Conservation (phyloP, 371 early-diverging fungal genomes). For the Actinomortierella wolfii region DNA sequence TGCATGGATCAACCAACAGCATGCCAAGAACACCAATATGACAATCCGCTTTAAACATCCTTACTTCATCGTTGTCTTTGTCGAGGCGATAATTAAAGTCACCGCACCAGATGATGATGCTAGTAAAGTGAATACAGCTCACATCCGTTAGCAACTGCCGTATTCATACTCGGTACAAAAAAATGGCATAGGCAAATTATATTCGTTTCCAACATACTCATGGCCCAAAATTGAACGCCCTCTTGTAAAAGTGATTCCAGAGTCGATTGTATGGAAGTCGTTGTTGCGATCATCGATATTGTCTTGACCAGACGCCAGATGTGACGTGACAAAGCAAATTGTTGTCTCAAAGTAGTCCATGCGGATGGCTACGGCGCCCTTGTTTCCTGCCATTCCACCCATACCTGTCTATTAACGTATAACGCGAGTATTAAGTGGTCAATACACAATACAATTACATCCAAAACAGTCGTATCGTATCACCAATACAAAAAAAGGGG, state of each 20-base stretch:
- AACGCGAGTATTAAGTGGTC: too few relatives aligned
- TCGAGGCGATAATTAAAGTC: slow-evolving; percentile 91
- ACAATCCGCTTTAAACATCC: neutral
- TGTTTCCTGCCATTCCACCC: slow-evolving; percentile 86
- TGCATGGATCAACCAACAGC: too few relatives aligned
- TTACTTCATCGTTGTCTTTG: slow-evolving; percentile 72
- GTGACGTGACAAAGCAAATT: slow-evolving; percentile 89
- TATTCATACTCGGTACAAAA: neutral
- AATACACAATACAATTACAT: too few relatives aligned
- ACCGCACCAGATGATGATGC: slow-evolving; percentile 85
- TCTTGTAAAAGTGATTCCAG: slow-evolving; percentile 72
- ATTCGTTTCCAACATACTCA: slow-evolving; percentile 54
- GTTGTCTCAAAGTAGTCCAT: slow-evolving; percentile 85
- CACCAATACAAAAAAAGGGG: neutral
- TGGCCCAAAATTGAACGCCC: slow-evolving; percentile 75
- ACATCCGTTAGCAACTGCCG: too few relatives aligned
- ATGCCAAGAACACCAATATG: slow-evolving; percentile 5
- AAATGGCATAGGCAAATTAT: too few relatives aligned
- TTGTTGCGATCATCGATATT: slow-evolving; percentile 84
- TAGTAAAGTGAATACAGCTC: slow-evolving; percentile 15
- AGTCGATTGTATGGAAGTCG: slow-evolving; percentile 82
- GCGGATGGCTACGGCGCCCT: slow-evolving; percentile 88
- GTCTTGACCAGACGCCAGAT: slow-evolving; percentile 90
- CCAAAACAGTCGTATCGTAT: neutral
- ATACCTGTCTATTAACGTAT: slow-evolving; percentile 66